Percentiles rank a stretch among this genome's conserved stretches.
These are phyloP conservation scores for Teratosphaeria zuluensis DNA, from an alignment of 2,329 filamentous ascomycete genomes.

Conservation along the genomic window DNA sequence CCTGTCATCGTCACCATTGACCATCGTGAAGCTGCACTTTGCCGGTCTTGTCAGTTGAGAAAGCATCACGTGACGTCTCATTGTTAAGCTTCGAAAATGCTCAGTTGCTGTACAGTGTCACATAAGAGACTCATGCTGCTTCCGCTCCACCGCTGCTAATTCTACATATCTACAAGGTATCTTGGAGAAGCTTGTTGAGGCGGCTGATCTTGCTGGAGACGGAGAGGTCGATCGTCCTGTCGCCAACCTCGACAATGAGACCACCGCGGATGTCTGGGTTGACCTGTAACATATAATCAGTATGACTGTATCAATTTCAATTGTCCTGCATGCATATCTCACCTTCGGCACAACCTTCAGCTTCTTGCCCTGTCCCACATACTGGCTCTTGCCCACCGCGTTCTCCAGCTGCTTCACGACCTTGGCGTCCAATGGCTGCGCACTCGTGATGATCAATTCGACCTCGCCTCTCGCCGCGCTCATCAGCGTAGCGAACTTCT, in stretches of 20 bases:
- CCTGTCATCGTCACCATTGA: background rate
- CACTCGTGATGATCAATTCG: slow-evolving; percentile 84
- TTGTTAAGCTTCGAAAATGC: background rate
- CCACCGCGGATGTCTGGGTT: slow-evolving; percentile 92
- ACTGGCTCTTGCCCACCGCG: slow-evolving; percentile 80
- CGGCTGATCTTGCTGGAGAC: slow-evolving; percentile 90
- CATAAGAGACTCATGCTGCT: background rate
- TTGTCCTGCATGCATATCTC: background rate
- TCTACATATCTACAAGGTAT: slow-evolving; percentile 71
- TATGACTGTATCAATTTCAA: background rate
- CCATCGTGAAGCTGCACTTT: background rate
- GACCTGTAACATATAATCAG: slow-evolving; percentile 47
- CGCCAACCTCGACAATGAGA: slow-evolving; percentile 89
- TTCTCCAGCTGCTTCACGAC: slow-evolving; percentile 76
- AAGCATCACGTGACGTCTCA: background rate
- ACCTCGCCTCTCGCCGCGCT: slow-evolving; percentile 84
- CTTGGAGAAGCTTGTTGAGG: slow-evolving; percentile 98
- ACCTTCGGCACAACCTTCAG: slow-evolving; percentile 89
- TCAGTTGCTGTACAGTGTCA: background rate
- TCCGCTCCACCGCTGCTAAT: background rate
- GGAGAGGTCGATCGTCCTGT: slow-evolving; percentile 95
- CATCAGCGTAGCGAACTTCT: slow-evolving; percentile 84
- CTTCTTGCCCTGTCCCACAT: slow-evolving; percentile 87
- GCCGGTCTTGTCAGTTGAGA: background rate
- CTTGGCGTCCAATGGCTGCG: slow-evolving; percentile 79